These are phyloP conservation scores for Rosa rugosa DNA, from an alignment of 306 rosid genomes.

Conservation along the genomic window DNA sequence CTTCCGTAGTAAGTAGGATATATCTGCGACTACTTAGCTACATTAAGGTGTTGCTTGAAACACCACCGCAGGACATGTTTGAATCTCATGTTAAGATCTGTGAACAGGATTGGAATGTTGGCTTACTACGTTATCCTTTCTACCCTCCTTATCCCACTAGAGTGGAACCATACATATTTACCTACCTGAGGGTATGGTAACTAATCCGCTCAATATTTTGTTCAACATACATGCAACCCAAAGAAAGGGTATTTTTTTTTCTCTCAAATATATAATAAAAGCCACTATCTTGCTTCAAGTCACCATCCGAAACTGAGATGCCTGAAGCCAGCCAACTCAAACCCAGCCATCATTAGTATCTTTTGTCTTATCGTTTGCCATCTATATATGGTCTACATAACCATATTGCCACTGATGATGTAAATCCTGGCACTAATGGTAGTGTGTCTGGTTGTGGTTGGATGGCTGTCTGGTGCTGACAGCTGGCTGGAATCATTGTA, in stretches of 20 bases:
- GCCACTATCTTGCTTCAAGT: not conserved
- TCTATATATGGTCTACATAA: not conserved
- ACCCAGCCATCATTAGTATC: not conserved
- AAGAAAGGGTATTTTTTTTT: not conserved
- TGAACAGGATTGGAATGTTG: not conserved
- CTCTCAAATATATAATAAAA: not conserved
- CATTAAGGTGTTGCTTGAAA: not conserved
- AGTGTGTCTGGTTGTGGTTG: not conserved
- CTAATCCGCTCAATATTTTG: not conserved
- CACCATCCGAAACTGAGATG: not conserved
- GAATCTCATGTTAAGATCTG: not conserved
- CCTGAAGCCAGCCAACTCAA: not conserved
- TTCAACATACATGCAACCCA: not conserved
- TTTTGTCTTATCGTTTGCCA: not conserved
- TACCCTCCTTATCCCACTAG: not conserved
- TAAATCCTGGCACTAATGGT: not conserved
- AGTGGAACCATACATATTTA: not conserved
- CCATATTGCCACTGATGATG: not conserved
- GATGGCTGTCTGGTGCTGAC: not conserved
- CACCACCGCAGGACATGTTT: not conserved
- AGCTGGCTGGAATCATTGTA: not conserved
- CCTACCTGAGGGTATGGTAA: not conserved
- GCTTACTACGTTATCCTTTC: not conserved
- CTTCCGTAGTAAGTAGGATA: not conserved
- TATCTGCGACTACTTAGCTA: too few relatives aligned